These are phyloP conservation scores for Eremochloa ophiuroides DNA, from an alignment of 176 grass and related monocot species.

Conservation along the genomic window DNA sequence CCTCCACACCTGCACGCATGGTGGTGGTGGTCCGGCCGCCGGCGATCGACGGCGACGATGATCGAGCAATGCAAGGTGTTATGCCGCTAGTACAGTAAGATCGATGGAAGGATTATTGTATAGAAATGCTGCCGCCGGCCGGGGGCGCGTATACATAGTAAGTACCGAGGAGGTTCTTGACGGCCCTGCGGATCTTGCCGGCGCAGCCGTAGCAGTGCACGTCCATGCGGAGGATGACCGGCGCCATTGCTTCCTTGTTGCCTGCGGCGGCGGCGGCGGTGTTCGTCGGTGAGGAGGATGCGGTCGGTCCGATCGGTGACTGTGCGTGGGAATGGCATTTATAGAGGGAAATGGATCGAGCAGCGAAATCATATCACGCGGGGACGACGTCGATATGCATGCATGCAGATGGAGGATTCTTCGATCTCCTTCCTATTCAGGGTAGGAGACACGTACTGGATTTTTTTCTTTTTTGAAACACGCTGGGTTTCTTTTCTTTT, in stretches of 20 bases:
- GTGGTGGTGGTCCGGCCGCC: too few species aligned
- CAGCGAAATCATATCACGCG: background rate
- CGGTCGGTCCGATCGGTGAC: too few species aligned
- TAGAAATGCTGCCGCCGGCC: too few species aligned
- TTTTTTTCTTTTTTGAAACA: too few species aligned
- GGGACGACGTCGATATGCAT: background rate
- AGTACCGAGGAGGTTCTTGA: background rate
- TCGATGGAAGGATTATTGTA: too few species aligned
- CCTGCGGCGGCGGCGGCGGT: background rate
- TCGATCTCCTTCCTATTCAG: too few species aligned
- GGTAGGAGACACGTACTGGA: too few species aligned
- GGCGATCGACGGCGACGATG: background rate
- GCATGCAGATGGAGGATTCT: background rate
- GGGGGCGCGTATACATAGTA: too few species aligned
- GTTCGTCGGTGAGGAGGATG: background rate
- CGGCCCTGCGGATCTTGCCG: background rate
- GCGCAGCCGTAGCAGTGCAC: conserved; percentile 23
- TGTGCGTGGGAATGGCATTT: background rate
- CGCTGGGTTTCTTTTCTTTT: too few species aligned
- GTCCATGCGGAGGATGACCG: background rate
- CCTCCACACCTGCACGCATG: background rate
- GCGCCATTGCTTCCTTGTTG: background rate
- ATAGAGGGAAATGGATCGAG: background rate
- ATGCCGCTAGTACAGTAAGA: background rate
- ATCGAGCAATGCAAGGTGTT: background rate